Percentiles rank a stretch among this genome's conserved stretches.
These are phyloP conservation scores for Trichoderma sp. DNA, from an alignment of 2,329 filamentous ascomycete species.

Conservation along the genomic window DNA sequence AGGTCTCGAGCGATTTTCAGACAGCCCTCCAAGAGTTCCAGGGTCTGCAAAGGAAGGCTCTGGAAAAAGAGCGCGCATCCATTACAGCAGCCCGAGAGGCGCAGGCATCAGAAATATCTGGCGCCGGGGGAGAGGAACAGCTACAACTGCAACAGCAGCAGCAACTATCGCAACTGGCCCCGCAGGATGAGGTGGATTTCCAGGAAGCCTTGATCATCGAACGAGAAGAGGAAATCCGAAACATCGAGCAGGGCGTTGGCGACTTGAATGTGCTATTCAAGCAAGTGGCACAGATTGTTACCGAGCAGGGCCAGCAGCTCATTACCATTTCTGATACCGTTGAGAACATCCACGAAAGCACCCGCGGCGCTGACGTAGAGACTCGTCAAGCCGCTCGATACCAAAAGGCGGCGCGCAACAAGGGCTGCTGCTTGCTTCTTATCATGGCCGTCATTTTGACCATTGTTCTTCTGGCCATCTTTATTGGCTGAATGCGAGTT, in stretches of 20 bases:
- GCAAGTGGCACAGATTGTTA: slow-evolving; percentile 96
- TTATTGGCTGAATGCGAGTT: slow-evolving; percentile 54
- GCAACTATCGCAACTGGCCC: slow-evolving; percentile 76
- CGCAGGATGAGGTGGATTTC: slow-evolving; percentile 96
- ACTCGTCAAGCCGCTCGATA: slow-evolving; percentile 83
- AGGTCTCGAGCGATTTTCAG: slow-evolving; percentile 91
- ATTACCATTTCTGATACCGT: slow-evolving; percentile 89
- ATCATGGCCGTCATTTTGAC: slow-evolving; percentile 87
- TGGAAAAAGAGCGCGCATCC: slow-evolving; percentile 90
- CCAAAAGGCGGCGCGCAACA: slow-evolving; percentile 93
- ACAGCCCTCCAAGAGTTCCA: slow-evolving; percentile 89
- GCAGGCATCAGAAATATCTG: slow-evolving; percentile 60
- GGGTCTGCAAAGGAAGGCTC: slow-evolving; percentile 79
- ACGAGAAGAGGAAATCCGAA: slow-evolving; percentile 93
- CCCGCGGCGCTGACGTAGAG: slow-evolving; percentile 81
- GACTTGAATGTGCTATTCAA: slow-evolving; percentile 96
- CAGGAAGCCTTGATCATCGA: slow-evolving; percentile 95
- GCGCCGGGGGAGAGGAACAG: slow-evolving; percentile 41
- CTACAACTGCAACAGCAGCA: slow-evolving; percentile 64
- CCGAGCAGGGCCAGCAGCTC: slow-evolving; percentile 86
- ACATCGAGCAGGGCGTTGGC: slow-evolving; percentile 94
- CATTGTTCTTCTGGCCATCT: slow-evolving; percentile 84
- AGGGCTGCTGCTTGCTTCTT: slow-evolving; percentile 87
- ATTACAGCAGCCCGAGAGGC: slow-evolving; percentile 80
- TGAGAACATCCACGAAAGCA: slow-evolving; percentile 77